Evolutionary conservation across 1,284 basidiomycete genomes (phyloP), one percentile per base, ranked within the genome.

Genomic region (Porogramme epimiltina): DNA sequence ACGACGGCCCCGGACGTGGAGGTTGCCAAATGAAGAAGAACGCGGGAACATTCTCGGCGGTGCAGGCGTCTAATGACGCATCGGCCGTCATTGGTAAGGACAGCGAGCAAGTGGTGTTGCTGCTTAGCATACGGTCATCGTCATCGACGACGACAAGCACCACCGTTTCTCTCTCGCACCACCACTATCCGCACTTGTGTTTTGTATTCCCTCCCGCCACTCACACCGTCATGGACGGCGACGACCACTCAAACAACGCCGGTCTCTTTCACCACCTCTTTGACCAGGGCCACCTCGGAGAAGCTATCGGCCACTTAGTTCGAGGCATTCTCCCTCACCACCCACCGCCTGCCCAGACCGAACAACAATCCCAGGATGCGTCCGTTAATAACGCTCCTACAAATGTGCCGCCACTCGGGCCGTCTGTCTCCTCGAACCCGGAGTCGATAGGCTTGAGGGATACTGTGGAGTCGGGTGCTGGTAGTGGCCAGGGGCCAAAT

Each of bases 281-380:
- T 25, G 38, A 57, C 15, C 56, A 59, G 22, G 57, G 59, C 15
- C 54, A 57, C 2, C 44, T 57, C 42, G 59, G 54, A 34, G 47
- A 58, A 31, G 51, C 52, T 25, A 25, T 63, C 18, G 45, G 57
- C 22, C 49, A 52, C 31, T 23, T 60, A 38, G 45, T 65, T 34
- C 56, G 52, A 31, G 49, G 54, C 11, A n/a, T 64, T 10, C 42
- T 52, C 33, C 50, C 52, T 9, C 47, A 43, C 33, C 28, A 49
- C 15, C 16, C 57, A 51, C 13, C 10, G 15, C 20, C 11, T 16
- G 6, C 38, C 8, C 31, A 45, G n/a, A 25, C 48, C 9, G 20
- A 44, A 6, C 33, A 41, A 6, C 26, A 38, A 16, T 36, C 52
- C 6, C 43, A 28, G n/a, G 25, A 42, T 5, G 28, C 49, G 28